Conservation (phyloP, 1,284 basidiomycete genomes). For the Puccinia hordei region DNA sequence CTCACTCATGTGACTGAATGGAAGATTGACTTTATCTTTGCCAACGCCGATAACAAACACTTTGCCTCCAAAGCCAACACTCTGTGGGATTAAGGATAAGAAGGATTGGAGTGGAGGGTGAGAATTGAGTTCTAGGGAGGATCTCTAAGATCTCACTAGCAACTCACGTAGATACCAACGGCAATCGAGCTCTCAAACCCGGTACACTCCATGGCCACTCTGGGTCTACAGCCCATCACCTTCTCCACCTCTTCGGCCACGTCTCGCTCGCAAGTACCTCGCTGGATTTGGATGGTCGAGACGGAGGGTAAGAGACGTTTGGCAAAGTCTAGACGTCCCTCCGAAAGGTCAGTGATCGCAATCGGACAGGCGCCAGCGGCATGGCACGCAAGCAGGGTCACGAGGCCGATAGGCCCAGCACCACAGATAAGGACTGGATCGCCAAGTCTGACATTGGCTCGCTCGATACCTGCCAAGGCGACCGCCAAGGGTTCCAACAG, state of each 20-base stretch:
- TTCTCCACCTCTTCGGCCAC: constrained; percentile 58
- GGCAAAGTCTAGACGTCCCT: constrained; percentile 64
- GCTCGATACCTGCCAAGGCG: constrained; percentile 64
- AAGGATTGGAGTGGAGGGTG: not conserved
- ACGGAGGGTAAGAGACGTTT: constrained; percentile 63
- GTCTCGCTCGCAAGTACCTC: constrained; percentile 56
- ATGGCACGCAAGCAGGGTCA: constrained; percentile 63
- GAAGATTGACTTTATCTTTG: constrained; percentile 58
- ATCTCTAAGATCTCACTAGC: no score
- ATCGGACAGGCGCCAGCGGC: constrained; percentile 65
- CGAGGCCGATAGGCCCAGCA: constrained; percentile 64
- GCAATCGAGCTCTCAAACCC: constrained; percentile 85
- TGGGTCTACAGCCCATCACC: constrained; percentile 59
- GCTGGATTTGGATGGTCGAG: constrained; percentile 60
- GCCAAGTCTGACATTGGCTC: constrained; percentile 62
- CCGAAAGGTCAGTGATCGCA: constrained; percentile 64
- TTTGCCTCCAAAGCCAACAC: constrained; percentile 62
- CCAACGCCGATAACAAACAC: constrained; percentile 66
- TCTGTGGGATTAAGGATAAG: no score
- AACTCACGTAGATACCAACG: constrained; percentile 70
- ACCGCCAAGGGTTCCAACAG: constrained; percentile 64
- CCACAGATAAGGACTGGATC: constrained; percentile 62
- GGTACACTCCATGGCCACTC: constrained; percentile 75
- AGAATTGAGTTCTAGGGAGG: no score
- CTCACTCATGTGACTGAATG: constrained; percentile 63